Base-by-base conservation (phyloP, 805 yeast species). In the Cyberlindnera maclurae region DNA sequence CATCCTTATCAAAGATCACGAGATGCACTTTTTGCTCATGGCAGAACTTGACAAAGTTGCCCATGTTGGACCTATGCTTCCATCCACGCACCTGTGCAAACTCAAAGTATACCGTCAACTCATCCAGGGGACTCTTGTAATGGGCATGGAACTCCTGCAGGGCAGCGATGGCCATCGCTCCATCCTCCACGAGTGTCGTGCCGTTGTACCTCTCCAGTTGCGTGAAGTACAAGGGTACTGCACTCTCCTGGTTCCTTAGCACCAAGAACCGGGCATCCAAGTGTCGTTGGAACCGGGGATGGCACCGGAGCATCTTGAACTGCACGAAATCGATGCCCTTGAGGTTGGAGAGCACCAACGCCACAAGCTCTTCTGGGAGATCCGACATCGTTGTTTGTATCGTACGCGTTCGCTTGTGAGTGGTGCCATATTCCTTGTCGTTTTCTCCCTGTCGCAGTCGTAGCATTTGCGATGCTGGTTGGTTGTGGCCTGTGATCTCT, bases 91-190 rank as follows among this genome's bases (percentile, higher is more conserved):
- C 20, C 22, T 15, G 33, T 10, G n/a, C 15, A 13, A 31, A 31
- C 24, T 31, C 33, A 16, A 31, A 32, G 13, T 20, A 32, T 12
- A 32, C 34, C 20, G 34, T 32, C 11, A 32, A 12, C 11, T 32
- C 34, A 13, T 32, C 22, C 17, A 20, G 12, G 11, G 10, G 10
- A n/a, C 16, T n/a, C 15, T 13, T n/a, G 27, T 32, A 26, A 9
- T 32, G 17, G 10, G 20, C 15, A 20, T 22, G 34, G 12, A 32
- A 32, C 10, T 18, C 13, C 13, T 22, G 27, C 5, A 32, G 12
- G 9, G 15, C 26, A 5, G 20, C 33, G 13, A 31, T 31, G 26
- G 33, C 33, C 12, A 20, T 5, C 8, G 5, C 5, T 8, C 24
- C 24, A 20, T 20, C 8, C 24, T 20, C 24, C 24, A 20, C 24